Evolutionary conservation across 2,329 filamentous ascomycete genomes (phyloP), one percentile per base, ranked within the genome.

Genomic region (Penicillium digitatum): DNA sequence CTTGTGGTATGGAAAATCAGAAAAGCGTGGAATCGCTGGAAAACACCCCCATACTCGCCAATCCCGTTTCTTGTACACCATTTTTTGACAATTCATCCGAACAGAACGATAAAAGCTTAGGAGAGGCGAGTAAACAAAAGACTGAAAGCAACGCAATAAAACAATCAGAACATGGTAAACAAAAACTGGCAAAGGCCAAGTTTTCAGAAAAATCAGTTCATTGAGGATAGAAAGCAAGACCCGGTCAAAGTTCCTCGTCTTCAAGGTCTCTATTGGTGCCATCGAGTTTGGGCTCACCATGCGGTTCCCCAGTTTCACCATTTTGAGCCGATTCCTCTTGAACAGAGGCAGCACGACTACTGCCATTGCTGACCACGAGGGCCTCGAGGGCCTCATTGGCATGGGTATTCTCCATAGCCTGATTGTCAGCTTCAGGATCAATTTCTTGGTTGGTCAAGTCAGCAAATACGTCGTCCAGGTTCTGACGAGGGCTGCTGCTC

Each of bases 371-470:
- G 26, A 71, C 74, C 54, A 74, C 69, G 14, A 77, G 68, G 22
- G 67, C 72, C 54, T 78, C 76, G 20, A 79, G 63, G 4, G 76
- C 76, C 60, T 79, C 76, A 38, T 75, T 77, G 8, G 75, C 76
- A 61, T 79, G 76, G n/a, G 72, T 74, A 27, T 76, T 75, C 49
- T 77, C 74, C 68, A 74, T 71, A 12, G 61, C 67, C 62, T 68
- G 69, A 5, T 58, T 48, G 43, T 70, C 69, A 11, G 61, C 47
- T 16, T 73, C 70, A 7, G 63, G 62, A 9, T 76, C 73, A 10
- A 60, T 67, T 51, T 77, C 74, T 55, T 77, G 73, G 50, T 77
- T 76, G 2, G 75, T 78, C 52, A 79, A 62, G 47, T 78, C 76
- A 10, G 74, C 75, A 60, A 78, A 79, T 20, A 79, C 71, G 54